Base-by-base conservation (phyloP, 129 eudicot genomes). In the Artemisia tridentata region DNA sequence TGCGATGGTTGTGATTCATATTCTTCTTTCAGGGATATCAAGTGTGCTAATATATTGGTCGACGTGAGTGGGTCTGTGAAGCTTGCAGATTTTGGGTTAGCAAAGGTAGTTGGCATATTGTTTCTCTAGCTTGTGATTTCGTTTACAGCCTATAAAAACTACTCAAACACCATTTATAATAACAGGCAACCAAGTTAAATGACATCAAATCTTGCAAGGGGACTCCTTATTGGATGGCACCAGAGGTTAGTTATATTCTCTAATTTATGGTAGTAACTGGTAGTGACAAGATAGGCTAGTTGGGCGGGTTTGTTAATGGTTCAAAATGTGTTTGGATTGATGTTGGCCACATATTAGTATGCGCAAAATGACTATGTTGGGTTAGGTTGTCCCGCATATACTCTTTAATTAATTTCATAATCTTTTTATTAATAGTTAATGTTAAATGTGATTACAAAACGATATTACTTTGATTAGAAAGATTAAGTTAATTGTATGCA, bases 11-110 rank as follows among this genome's bases (percentile, higher is more conserved):
- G 21, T 31, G 7, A 48, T 23, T 43, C 61, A 69, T 71, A 43
- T 48, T 83, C 57, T 16, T 73, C 65, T 68, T 81, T 61, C 83
- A 92, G 98, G 88, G 98, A 92, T 83, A 89, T 92, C 75, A 92
- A 92, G 75, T 89, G 98, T 83, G 98, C 98, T 63, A 92, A 92
- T 67, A 89, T 92, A 86, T 80, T 92, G 84, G 91, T 89, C 12
- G 95, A 80, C 61, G 84, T 85, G 18, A 73, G 71, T 58, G 98
- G 98, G 13, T 81, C 80, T 29, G 98, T 89, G 76, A 92, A 92
- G 78, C 98, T 92, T 71, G 96, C 98, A 18, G 98, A 92, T 85
- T 92, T 92, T 85, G 98, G 98, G 16, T 81, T 92, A 83, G 98
- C 98, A 65, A 92, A 92, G 96, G 98, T 92, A 74, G 59, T 23